Evolutionary conservation across 2,329 filamentous ascomycete genomes (phyloP).

Genomic region (Xylaria sp.): DNA sequence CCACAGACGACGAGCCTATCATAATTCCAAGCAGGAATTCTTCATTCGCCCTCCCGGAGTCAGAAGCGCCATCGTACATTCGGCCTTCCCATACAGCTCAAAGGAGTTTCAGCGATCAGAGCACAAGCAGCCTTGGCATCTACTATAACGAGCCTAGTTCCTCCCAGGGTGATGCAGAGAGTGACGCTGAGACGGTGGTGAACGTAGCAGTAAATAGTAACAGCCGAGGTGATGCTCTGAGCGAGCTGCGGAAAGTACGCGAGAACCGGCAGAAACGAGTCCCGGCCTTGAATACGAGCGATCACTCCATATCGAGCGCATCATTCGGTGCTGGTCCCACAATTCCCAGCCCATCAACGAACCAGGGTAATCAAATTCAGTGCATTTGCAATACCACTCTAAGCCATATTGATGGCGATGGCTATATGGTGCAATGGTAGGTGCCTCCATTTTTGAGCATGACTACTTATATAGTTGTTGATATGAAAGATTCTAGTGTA

Average conservation of each 20-base stretch:
- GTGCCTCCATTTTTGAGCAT: constrained; percentile 2
- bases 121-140: constrained; percentile 56
- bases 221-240: constrained; percentile 65
- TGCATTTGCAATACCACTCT: constrained; percentile 63
- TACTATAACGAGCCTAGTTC: constrained; percentile 49
- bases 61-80: constrained; percentile 57
- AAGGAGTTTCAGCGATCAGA: constrained; percentile 62
- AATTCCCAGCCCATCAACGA: constrained; percentile 58
- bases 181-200: constrained; percentile 68
- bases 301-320: constrained; percentile 51
- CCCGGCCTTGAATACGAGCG: constrained; percentile 49
- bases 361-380: constrained; percentile 59
- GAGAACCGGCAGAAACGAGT: constrained; percentile 61
- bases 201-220: constrained; percentile 53
- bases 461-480: constrained; percentile 14
- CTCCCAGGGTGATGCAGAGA: constrained; percentile 58
- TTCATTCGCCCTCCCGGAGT: constrained; percentile 68
- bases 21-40: constrained; percentile 69
- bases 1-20: constrained; percentile 72
- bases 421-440: constrained; percentile 74
- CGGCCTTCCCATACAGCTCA: constrained; percentile 59
- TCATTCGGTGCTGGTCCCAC: constrained; percentile 47
- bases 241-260: constrained; percentile 68
- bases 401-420: constrained; percentile 55
- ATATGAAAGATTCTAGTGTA: constrained; percentile 57